phyloP scores from a whole-genome alignment of 2,329 filamentous ascomycete genomes.

The Cercospora sp. region DNA sequence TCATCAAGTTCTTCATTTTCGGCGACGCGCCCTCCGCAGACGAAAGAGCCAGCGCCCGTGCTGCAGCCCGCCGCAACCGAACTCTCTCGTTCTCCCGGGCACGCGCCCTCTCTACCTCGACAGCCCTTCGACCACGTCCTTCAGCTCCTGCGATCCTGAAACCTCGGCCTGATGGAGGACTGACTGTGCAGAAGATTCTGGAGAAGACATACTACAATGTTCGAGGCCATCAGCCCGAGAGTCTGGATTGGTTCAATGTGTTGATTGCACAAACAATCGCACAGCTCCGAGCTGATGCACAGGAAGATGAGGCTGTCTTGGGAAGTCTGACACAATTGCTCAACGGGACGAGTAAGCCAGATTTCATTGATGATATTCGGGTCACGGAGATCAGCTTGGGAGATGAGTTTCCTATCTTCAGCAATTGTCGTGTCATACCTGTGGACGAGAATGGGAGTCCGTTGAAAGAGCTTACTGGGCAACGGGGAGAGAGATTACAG shows the following conservation, averaged over 20 bases:
- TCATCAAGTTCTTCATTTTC: slow-evolving; percentile 99
- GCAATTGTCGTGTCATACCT: slow-evolving; percentile 93
- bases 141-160: slow-evolving; percentile 33
- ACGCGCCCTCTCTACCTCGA: slow-evolving; percentile 38
- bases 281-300: slow-evolving; percentile 88
- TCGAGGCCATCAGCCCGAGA: slow-evolving; percentile 92
- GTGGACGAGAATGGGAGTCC: slow-evolving; percentile 75
- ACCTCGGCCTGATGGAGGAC: slow-evolving; percentile 40
- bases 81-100: slow-evolving; percentile 67
- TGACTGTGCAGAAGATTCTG: slow-evolving; percentile 91
- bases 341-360: slow-evolving; percentile 80
- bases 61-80: slow-evolving; percentile 70
- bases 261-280: slow-evolving; percentile 94
- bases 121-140: slow-evolving; percentile 37
- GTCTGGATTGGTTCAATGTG: slow-evolving; percentile 98
- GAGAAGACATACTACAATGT: slow-evolving; percentile 98
- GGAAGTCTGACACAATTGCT: slow-evolving; percentile 79
- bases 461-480: slow-evolving; percentile 45
- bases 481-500: slow-evolving; percentile 72
- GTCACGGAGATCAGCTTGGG: slow-evolving; percentile 92
- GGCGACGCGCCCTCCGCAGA: slow-evolving; percentile 87
- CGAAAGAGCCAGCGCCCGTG: slow-evolving; percentile 72
- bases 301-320: slow-evolving; percentile 87
- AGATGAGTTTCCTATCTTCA: slow-evolving; percentile 98
- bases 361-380: slow-evolving; percentile 89